These are phyloP conservation scores for Aphanomyces euteiches DNA, from an alignment of 352 stramenopile genomes.

Conservation along the genomic window DNA sequence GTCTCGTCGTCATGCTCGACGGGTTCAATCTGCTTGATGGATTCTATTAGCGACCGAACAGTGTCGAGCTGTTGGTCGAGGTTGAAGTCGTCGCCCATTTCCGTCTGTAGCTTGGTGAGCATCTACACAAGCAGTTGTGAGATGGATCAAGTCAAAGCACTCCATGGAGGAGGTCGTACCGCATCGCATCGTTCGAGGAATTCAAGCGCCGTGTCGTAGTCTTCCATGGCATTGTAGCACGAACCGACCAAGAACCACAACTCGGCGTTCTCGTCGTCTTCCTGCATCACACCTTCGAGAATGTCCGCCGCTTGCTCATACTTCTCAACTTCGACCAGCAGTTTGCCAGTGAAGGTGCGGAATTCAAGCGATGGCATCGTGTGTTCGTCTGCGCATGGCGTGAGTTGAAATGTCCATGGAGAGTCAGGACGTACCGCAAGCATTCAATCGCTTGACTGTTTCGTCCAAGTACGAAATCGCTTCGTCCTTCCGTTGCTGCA, in stretches of 20 bases:
- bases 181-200: conserved; percentile 77
- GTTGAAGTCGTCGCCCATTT: conserved; percentile 67
- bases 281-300: conserved; percentile 83
- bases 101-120: conserved; percentile 76
- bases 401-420: background rate
- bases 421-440: conserved; percentile 44
- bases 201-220: conserved; percentile 73
- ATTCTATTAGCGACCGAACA: conserved; percentile 13
- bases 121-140: conserved; percentile 33
- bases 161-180: background rate
- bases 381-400: conserved; percentile 53
- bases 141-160: background rate
- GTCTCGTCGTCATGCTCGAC: conserved; percentile 55
- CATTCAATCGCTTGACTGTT: conserved; percentile 87
- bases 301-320: conserved; percentile 78
- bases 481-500: conserved; percentile 88
- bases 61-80: conserved; percentile 69
- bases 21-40: conserved; percentile 25
- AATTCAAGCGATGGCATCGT: conserved; percentile 81
- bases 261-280: conserved; percentile 87
- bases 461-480: conserved; percentile 87
- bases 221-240: conserved; percentile 83
- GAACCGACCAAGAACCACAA: conserved; percentile 86
- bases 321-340: conserved; percentile 83
- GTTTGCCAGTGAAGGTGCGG: conserved; percentile 72